Percentiles rank a stretch among this genome's conserved stretches.
Conservation (phyloP, 768 basidiomycete species). For the Hemileccinum rubropunctum region DNA sequence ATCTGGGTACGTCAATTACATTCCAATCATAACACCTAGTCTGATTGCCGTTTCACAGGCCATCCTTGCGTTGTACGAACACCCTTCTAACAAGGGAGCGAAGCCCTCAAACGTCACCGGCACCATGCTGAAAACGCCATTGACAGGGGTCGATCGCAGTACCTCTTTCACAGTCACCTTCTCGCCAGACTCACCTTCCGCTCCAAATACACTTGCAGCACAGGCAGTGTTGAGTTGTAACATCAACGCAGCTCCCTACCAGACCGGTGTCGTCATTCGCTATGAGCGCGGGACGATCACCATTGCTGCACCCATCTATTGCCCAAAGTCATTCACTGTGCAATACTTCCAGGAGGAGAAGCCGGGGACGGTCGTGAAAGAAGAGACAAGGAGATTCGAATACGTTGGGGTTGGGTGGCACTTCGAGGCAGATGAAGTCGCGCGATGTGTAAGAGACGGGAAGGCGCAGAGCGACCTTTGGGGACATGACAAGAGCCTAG, state of each 20-base stretch:
- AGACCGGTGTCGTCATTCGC: conserved; percentile 63
- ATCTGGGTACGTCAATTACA: conserved; percentile 55
- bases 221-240: conserved; percentile 74
- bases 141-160: conserved; percentile 76
- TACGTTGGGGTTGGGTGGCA: conserved; percentile 74
- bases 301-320: conserved; percentile 63
- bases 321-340: conserved; percentile 64
- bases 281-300: conserved; percentile 71
- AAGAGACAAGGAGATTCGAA: conserved; percentile 57
- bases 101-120: conserved; percentile 58
- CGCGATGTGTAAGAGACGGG: conserved; percentile 68
- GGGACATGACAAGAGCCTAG: conserved; percentile 75
- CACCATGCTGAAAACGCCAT: conserved; percentile 74
- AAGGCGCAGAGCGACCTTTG: conserved; percentile 72
- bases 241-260: conserved; percentile 48
- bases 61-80: conserved; percentile 74
- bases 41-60: conserved; percentile 46
- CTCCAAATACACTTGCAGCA: conserved; percentile 46
- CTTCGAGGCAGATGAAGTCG: conserved; percentile 88
- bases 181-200: conserved; percentile 39
- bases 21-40: background rate
- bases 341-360: conserved; percentile 54
- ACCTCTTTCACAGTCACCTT: conserved; percentile 77
- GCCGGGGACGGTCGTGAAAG: conserved; percentile 39
- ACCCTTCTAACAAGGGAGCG: conserved; percentile 64